A percentile compares a stretch with the other conserved stretches of the same genome.
These are phyloP conservation scores for Fraxinus xanthoxyloides DNA, from an alignment of 305 asterid genomes.

Conservation along the genomic window DNA sequence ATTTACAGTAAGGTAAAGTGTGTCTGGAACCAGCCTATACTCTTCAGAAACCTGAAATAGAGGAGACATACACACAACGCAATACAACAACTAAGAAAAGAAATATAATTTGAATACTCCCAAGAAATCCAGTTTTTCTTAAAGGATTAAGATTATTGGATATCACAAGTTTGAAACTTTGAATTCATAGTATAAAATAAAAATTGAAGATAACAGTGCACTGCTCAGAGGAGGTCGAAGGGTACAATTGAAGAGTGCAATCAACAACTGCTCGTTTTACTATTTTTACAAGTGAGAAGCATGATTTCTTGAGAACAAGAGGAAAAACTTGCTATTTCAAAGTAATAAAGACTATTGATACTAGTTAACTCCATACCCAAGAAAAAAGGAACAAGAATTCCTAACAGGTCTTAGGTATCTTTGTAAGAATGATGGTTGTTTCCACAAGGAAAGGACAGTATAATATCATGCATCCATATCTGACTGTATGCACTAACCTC, in stretches of 20 bases:
- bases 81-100: not conserved
- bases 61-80: constrained; percentile 9
- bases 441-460: not conserved
- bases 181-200: not conserved
- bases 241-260: not conserved
- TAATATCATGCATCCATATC: not conserved
- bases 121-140: not conserved
- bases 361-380: not conserved
- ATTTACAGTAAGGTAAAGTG: constrained; percentile 95
- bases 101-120: not conserved
- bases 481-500: constrained; percentile 61
- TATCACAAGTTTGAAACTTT: not conserved
- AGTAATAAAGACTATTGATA: not conserved
- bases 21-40: constrained; percentile 85
- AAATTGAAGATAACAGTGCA: not conserved
- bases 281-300: not conserved
- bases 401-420: not conserved
- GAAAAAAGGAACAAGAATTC: not conserved
- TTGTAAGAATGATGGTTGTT: not conserved
- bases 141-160: not conserved
- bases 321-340: not conserved
- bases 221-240: not conserved
- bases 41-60: constrained; percentile 88
- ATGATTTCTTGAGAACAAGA: not conserved
- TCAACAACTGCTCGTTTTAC: not conserved